These are phyloP conservation scores for Backusella tarrabulga DNA, from an alignment of 192 early-diverging fungal genomes.

Conservation along the genomic window DNA sequence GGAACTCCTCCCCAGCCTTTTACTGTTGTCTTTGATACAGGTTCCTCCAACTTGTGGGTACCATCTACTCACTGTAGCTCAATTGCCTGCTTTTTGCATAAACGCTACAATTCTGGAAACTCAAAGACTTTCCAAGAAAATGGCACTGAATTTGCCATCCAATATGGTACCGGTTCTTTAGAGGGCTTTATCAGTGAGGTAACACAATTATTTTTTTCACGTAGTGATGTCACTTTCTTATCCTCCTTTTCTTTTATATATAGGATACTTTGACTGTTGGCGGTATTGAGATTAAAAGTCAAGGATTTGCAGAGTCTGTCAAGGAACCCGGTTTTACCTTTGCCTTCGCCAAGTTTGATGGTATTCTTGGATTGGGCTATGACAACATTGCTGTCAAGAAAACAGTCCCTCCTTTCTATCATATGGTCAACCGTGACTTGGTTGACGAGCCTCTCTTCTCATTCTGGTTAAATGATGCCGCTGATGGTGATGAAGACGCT, in stretches of 20 bases:
- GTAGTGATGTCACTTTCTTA: neutral
- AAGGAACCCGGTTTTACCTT: conserved; percentile 97
- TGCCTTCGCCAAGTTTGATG: conserved; percentile 94
- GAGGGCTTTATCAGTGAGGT: conserved; percentile 91
- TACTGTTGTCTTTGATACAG: conserved; percentile 93
- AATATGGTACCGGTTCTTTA: conserved; percentile 91
- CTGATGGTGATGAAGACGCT: conserved; percentile 47
- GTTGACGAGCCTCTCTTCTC: conserved; percentile 87
- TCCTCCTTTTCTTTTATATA: neutral
- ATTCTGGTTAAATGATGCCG: conserved; percentile 80
- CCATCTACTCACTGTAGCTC: conserved; percentile 91
- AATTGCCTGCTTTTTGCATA: conserved; percentile 95
- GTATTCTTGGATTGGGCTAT: conserved; percentile 93
- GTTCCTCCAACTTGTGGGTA: conserved; percentile 95
- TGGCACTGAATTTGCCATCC: conserved; percentile 93
- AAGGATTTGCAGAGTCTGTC: conserved; percentile 92
- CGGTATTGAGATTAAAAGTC: conserved; percentile 62
- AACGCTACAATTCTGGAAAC: conserved; percentile 80
- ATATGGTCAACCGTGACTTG: conserved; percentile 78
- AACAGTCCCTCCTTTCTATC: conserved; percentile 96
- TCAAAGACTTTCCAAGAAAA: conserved; percentile 81
- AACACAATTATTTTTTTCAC: conserved; percentile 9
- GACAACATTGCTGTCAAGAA: conserved; percentile 85
- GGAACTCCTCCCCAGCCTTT: conserved; percentile 91
- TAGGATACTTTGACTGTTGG: conserved; percentile 77